phyloP scores from a whole-genome alignment of 2,329 filamentous ascomycete genomes.

The Aspergillus texensis region DNA sequence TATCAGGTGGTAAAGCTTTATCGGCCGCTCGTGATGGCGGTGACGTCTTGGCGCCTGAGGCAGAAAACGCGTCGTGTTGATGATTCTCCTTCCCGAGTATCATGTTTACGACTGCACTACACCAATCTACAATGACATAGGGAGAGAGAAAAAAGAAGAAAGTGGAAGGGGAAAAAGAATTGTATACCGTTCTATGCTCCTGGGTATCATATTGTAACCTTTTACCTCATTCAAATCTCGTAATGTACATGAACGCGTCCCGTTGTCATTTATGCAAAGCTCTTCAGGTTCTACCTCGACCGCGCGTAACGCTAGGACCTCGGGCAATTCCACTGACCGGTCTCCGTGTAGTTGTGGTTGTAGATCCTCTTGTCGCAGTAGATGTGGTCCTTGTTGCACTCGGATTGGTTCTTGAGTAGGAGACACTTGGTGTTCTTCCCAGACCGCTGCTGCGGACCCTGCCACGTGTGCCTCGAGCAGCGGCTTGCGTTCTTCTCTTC shows the following conservation, averaged over 20 bases:
- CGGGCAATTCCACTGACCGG: slow-evolving; percentile 44
- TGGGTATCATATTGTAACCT: slow-evolving; percentile 7
- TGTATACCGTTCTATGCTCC: background rate
- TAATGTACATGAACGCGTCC: slow-evolving; percentile 22
- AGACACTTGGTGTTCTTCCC: slow-evolving; percentile 40
- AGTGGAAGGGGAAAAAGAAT: no score
- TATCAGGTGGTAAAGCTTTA: slow-evolving; percentile 22
- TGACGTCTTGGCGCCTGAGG: slow-evolving; percentile 25
- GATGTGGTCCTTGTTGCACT: slow-evolving; percentile 32
- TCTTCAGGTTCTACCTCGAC: slow-evolving; percentile 33
- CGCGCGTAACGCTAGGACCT: slow-evolving; percentile 38
- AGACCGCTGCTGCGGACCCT: slow-evolving; percentile 37
- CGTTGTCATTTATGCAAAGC: background rate
- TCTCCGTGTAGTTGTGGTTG: slow-evolving; percentile 39
- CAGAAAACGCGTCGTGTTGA: slow-evolving; percentile 8
- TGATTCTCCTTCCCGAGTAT: slow-evolving; percentile 1
- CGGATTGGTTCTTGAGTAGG: slow-evolving; percentile 27
- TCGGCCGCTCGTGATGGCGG: slow-evolving; percentile 13
- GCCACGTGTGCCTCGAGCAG: slow-evolving; percentile 38
- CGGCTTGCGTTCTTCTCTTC: slow-evolving; percentile 39
- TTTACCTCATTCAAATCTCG: slow-evolving; percentile 7
- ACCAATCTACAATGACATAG: background rate
- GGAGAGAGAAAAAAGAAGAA: background rate
- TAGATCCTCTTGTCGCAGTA: slow-evolving; percentile 31
- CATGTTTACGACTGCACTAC: slow-evolving; percentile 11